Base-by-base conservation (phyloP, 192 early-diverging fungal genomes). In the Thoreauomyces humboldtii region DNA sequence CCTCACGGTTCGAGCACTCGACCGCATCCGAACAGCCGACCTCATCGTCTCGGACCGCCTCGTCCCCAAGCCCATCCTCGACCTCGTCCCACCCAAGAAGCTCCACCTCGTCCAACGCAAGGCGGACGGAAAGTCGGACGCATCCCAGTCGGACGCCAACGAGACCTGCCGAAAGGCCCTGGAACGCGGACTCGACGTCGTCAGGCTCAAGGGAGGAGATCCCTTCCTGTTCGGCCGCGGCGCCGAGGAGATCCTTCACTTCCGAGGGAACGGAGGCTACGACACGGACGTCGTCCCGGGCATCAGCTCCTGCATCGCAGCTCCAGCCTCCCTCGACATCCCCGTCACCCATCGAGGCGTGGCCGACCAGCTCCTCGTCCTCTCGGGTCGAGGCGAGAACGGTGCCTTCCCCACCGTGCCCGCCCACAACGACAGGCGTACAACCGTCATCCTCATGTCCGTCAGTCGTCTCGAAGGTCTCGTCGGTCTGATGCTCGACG, bases 211-310 rank as follows among this genome's bases (percentile, higher is more conserved):
- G 79, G 86, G 87, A 42, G 95, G 95, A n/a, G 92, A 95, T 58
- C 91, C 92, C 24, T 91, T 94, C 66, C 81, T 97, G 41, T 97
- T 93, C 66, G 94, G 93, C 7, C 87, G 94, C 14, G 94, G 93
- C 22, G 92, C 87, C 15, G 95, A 97, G 69, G 95, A 97, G 69
- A 72, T 92, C 9, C 43, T 88, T 38, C 88, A 77, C 53, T 90
- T 93, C 72, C 78, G 82, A 17, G 70, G 80, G 21, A 73, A 78
- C 17, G 94, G 92, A 4, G 88, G 82, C 53, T 84, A 88, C 27
- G 75, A 42, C 27, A 42, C 52, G n/a, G 54, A 80, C 4, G 78
- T 92, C 12, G 73, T 93, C 0, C 88, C 91, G 1, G 95, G 93
- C 21, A 80, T 97, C 11, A 83, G 86, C 0, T 89, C 88, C 52